Conservation (phyloP, 169 alveolate species). For the Plasmodium berghei region DNA sequence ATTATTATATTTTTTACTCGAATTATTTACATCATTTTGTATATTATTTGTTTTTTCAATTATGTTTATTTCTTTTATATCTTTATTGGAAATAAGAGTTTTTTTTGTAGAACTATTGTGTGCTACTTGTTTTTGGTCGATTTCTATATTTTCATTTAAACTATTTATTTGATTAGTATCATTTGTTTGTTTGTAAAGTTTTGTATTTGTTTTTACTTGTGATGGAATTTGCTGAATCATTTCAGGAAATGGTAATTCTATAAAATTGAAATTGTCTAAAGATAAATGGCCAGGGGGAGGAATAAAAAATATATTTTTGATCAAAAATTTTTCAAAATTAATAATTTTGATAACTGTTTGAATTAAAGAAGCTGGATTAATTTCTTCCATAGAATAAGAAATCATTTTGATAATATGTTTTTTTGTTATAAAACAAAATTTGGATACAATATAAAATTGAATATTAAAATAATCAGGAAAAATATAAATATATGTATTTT, state of each 20-base stretch:
- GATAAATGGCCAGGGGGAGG: background rate
- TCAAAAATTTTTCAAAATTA: constrained; percentile 50
- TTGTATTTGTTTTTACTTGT: background rate
- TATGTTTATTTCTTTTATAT: background rate
- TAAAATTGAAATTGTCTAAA: background rate
- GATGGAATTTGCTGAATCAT: background rate
- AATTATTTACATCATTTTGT: too few relatives aligned
- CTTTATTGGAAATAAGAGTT: too few relatives aligned
- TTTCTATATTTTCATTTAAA: background rate
- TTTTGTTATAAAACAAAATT: constrained; percentile 57
- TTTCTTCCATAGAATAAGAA: constrained; percentile 67
- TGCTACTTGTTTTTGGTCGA: background rate
- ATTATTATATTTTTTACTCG: background rate
- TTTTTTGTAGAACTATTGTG: background rate
- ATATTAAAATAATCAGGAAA: constrained; percentile 58
- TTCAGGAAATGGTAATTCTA: constrained; percentile 70
- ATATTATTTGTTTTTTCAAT: background rate
- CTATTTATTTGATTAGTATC: background rate
- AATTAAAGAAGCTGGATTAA: constrained; percentile 28
- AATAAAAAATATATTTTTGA: constrained; percentile 27
- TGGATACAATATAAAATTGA: constrained; percentile 31
- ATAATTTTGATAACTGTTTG: constrained; percentile 70
- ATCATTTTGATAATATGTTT: constrained; percentile 50
- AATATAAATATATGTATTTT: constrained; percentile 41
- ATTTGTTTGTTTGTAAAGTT: too few relatives aligned